phyloP scores from a whole-genome alignment of 352 stramenopile species.

The Globisporangium rhizosaccharum region DNA sequence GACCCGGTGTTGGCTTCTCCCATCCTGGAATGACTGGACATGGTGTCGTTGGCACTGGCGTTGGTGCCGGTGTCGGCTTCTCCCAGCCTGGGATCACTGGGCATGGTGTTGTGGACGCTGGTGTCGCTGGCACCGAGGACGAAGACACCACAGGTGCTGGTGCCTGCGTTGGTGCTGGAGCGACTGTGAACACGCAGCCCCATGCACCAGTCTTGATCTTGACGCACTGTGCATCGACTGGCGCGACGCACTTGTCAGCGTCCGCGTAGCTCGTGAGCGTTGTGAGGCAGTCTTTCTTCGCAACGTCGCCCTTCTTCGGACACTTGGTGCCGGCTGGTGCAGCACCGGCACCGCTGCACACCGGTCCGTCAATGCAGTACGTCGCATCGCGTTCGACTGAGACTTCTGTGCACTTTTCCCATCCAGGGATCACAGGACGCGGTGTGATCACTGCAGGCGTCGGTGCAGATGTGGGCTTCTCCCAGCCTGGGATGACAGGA shows the following conservation, averaged over 20 bases:
- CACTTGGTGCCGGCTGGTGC: constrained; percentile 37
- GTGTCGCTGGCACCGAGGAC: constrained; percentile 1
- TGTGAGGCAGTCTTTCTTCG: constrained; percentile 49
- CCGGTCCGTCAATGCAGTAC: constrained; percentile 58
- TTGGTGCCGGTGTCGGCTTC: too few relatives aligned
- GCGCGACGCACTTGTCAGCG: constrained; percentile 41
- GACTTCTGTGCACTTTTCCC: constrained; percentile 31
- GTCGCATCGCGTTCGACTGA: constrained; percentile 68
- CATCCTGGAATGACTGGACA: constrained; percentile 9
- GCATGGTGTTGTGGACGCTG: constrained; percentile 9
- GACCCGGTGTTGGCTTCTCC: constrained; percentile 2
- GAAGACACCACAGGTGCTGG: not conserved
- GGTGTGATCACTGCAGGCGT: not conserved
- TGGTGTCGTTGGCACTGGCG: too few relatives aligned
- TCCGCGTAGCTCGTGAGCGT: constrained; percentile 50
- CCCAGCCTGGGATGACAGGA: too few relatives aligned
- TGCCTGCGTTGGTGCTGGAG: not conserved
- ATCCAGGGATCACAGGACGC: constrained; percentile 3
- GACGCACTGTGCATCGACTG: constrained; percentile 39
- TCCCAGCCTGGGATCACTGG: too few relatives aligned
- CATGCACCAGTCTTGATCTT: constrained; percentile 70
- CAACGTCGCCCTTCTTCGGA: constrained; percentile 51
- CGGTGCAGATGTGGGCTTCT: too few relatives aligned
- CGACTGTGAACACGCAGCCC: constrained; percentile 47
- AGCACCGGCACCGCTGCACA: constrained; percentile 51